These are phyloP conservation scores for Solanum ossicruentum DNA, from an alignment of 257 asterid genomes.

Conservation along the genomic window DNA sequence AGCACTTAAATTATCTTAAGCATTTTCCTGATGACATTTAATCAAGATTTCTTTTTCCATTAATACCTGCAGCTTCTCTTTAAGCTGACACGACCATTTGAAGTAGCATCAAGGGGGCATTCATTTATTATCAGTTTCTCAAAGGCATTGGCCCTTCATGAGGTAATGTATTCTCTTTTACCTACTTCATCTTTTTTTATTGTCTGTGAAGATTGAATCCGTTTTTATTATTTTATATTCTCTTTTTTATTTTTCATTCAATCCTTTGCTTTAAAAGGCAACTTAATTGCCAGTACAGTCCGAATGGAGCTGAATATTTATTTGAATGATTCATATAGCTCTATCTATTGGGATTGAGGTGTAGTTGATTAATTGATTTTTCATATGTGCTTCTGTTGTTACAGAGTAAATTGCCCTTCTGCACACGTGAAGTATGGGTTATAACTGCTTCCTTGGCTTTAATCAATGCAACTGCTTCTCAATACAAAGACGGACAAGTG, in stretches of 20 bases:
- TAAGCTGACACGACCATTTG: conserved; percentile 84
- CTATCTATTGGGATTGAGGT: not conserved
- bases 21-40: not conserved
- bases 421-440: conserved; percentile 99
- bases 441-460: conserved; percentile 81
- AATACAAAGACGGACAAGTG: conserved; percentile 58
- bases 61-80: conserved; percentile 58
- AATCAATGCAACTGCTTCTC: conserved; percentile 64
- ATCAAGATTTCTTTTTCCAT: conserved; percentile 2
- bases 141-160: conserved; percentile 64
- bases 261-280: not conserved
- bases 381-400: conserved; percentile 1
- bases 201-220: not conserved
- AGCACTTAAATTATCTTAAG: not conserved
- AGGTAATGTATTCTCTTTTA: conserved; percentile 40
- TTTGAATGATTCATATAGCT: not conserved
- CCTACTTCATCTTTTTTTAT: conserved; percentile 4
- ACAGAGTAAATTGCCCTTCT: conserved; percentile 80
- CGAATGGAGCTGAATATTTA: not conserved
- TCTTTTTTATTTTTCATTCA: conserved; percentile 5
- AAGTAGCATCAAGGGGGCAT: conserved; percentile 94
- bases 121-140: conserved; percentile 96
- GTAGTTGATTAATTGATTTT: not conserved
- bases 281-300: not conserved
- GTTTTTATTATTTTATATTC: not conserved